Conservation (phyloP, 306 rosid species). For the Vigna trinervia region DNA sequence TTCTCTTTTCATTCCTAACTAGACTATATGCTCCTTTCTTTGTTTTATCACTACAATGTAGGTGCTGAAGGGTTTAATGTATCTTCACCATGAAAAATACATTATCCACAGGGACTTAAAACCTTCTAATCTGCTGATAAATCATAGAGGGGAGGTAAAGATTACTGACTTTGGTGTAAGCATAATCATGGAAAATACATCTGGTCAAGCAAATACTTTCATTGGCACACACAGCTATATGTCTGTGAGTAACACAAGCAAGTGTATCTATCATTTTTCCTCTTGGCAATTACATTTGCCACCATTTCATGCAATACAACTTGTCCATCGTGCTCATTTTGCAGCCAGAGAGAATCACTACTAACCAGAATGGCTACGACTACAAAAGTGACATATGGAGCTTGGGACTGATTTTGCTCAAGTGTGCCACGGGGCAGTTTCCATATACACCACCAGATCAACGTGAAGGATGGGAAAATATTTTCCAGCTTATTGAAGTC, state of each 20-base stretch:
- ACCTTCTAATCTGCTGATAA: constrained; percentile 87
- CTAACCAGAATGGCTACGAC: constrained; percentile 58
- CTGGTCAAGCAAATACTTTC: constrained; percentile 87
- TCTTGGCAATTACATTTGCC: constrained; percentile 12
- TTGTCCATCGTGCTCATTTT: constrained; percentile 43
- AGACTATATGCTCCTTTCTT: constrained; percentile 3
- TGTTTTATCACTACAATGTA: constrained; percentile 46
- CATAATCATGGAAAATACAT: constrained; percentile 77
- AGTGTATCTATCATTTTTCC: constrained; percentile 14
- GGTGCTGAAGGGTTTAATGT: constrained; percentile 85
- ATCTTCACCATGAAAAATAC: constrained; percentile 92
- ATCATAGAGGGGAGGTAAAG: constrained; percentile 95
- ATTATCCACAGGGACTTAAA: constrained; percentile 94
- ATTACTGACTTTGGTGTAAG: constrained; percentile 98
- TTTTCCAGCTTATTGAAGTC: constrained; percentile 86
- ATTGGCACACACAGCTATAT: constrained; percentile 90
- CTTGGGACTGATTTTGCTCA: constrained; percentile 81
- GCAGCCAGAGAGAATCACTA: constrained; percentile 91
- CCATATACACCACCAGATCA: constrained; percentile 92
- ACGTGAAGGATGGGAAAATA: constrained; percentile 69
- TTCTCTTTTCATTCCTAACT: background rate
- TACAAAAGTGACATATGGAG: constrained; percentile 98
- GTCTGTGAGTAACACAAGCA: constrained; percentile 78
- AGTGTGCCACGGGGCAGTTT: constrained; percentile 86
- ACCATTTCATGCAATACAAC: background rate